Evolutionary conservation across 805 yeast species (phyloP).

Genomic region (Lipomyces sp.): DNA sequence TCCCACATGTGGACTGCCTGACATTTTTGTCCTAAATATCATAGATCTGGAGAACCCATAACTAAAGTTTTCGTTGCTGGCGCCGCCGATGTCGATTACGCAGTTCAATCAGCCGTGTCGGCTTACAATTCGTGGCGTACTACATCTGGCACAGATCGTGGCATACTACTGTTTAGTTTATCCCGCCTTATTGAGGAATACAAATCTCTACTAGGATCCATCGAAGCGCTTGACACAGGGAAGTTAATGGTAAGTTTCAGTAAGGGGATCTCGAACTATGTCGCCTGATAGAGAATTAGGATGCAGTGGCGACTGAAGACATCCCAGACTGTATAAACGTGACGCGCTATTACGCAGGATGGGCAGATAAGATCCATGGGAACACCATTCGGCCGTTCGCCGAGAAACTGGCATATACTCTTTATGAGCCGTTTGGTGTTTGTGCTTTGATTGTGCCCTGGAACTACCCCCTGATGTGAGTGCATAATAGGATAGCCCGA

Average conservation of each 20-base stretch:
- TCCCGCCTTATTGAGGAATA: constrained; percentile 15
- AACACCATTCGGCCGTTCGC: constrained; percentile 61
- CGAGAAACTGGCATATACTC: constrained; percentile 67
- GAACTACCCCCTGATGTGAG: constrained; percentile 62
- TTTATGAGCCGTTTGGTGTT: constrained; percentile 69
- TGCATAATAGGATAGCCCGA: background rate
- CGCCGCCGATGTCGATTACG: constrained; percentile 19
- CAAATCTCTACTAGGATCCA: constrained; percentile 12
- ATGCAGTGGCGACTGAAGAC: constrained; percentile 47
- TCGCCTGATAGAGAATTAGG: constrained; percentile 1
- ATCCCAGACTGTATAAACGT: constrained; percentile 61
- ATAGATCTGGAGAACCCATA: constrained; percentile 19
- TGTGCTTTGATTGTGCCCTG: constrained; percentile 74
- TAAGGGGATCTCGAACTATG: background rate
- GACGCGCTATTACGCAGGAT: constrained; percentile 71
- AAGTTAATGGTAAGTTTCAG: constrained; percentile 20
- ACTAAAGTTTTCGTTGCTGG: constrained; percentile 15
- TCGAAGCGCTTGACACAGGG: constrained; percentile 32
- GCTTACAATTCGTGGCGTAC: constrained; percentile 22
- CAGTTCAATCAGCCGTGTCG: constrained; percentile 23
- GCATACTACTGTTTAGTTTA: constrained; percentile 11
- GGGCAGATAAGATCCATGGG: constrained; percentile 71
- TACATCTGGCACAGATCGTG: constrained; percentile 24
- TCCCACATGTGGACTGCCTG: background rate
- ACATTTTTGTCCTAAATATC: background rate